phyloP scores from a whole-genome alignment of 371 early-diverging fungal species.

The Actinomortierella wolfii region DNA sequence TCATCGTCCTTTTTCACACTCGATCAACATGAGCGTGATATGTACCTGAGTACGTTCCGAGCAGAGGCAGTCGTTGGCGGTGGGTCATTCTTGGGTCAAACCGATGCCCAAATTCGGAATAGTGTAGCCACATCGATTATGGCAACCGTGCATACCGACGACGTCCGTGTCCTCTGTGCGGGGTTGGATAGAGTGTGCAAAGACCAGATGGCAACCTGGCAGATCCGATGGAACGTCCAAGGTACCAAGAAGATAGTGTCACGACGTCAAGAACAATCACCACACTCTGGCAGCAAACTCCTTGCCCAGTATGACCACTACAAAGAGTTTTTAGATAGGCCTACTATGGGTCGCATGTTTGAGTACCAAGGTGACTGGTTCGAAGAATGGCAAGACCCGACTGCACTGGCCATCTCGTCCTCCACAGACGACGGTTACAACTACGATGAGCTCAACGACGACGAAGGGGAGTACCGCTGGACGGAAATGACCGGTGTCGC shows the following conservation, averaged over 20 bases:
- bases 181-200: slow-evolving; percentile 30
- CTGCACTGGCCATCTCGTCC: slow-evolving; percentile 1
- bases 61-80: too few relatives aligned
- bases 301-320: not conserved
- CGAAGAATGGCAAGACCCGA: slow-evolving; percentile 39
- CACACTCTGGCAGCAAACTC: not conserved
- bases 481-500: slow-evolving; percentile 20
- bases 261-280: too few relatives aligned
- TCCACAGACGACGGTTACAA: not conserved
- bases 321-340: not conserved
- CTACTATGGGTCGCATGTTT: slow-evolving; percentile 3
- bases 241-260: too few relatives aligned
- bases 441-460: slow-evolving; percentile 4
- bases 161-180: slow-evolving; percentile 27
- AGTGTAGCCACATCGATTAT: slow-evolving; percentile 21
- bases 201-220: slow-evolving; percentile 10
- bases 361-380: slow-evolving; percentile 34
- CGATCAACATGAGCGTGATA: not conserved
- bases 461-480: slow-evolving; percentile 14
- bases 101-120: too few relatives aligned
- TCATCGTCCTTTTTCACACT: not conserved
- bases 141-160: slow-evolving; percentile 31
- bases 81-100: too few relatives aligned
- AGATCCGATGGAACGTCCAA: slow-evolving; percentile 23
- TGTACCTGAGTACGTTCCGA: not conserved